Base-by-base conservation (phyloP, 2,329 filamentous ascomycete genomes). In the Paecilomyces niveus region DNA sequence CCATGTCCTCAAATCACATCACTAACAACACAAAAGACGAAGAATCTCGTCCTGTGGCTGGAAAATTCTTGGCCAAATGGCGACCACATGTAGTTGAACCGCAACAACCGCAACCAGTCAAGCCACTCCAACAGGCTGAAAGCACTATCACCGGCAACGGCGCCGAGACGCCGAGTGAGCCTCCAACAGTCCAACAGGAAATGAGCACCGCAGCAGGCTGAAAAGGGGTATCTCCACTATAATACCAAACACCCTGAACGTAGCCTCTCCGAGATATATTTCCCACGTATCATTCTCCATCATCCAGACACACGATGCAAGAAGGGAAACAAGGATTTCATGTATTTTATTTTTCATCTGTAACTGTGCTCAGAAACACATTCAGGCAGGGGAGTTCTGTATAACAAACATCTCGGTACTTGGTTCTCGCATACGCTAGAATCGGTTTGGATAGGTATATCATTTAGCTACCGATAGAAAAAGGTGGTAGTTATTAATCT, bases 51-150 rank as follows among this genome's bases (percentile, higher is more conserved):
- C 76, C 76, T 2, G 73, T 77, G 10, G 78, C 81, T 4, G 76
- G 75, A 56, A 85, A 85, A 66, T 69, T 85, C 55, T 73, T 87
- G 10, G 70, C 69, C 9, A 83, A 77, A 64, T 86, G 81, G 81
- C 76, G 81, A 57, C 84, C 84, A 0, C 74, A 78, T 29, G 74
- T 77, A 3, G 53, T 61, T 13, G 63, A 65, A 11, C 57, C 63
- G 32, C 64, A 67, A 50, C 61, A 59, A 54, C 5, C 29, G 7
- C 49, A 54, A 53, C 52, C 29, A n/a, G 55, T 32, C 18, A 29
- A 54, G 18, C 15, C 31, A 5, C 29, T 13, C 35, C 33, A 35
- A 22, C 35, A 33, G 11, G 10, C 13, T 13, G 31, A 21, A 4
- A 24, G 18, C 7, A 35, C 6, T 18, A 35, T 0, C 26, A 39